phyloP scores from a whole-genome alignment of 2,329 filamentous ascomycete genomes.

The Fusarium redolens region DNA sequence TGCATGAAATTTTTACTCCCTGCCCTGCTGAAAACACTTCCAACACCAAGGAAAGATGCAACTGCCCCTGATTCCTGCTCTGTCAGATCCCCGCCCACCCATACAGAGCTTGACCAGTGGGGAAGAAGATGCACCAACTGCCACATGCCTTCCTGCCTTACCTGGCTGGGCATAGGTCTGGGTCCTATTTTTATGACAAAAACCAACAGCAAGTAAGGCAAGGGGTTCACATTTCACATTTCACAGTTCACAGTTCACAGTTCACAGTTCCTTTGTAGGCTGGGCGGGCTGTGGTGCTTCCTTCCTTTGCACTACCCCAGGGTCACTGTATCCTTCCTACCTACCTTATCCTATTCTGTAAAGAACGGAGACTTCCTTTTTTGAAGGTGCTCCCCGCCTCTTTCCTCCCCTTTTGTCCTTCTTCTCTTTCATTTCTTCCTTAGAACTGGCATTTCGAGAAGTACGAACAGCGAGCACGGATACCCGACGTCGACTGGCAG shows the following conservation, averaged over 20 bases:
- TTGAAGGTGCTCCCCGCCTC: conserved; percentile 33
- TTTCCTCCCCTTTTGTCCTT: not conserved
- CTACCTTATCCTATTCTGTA: conserved; percentile 2
- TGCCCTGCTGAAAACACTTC: conserved; percentile 5
- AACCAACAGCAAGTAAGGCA: not conserved
- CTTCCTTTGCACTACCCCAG: conserved; percentile 17
- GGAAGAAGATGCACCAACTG: conserved; percentile 16
- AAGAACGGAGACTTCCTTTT: conserved; percentile 34
- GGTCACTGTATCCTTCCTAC: conserved; percentile 15
- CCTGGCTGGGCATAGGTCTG: conserved; percentile 16
- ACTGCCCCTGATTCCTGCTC: conserved; percentile 25
- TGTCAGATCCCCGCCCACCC: conserved; percentile 12
- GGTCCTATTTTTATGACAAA: conserved; percentile 28
- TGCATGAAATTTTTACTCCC: not conserved
- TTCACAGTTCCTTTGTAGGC: conserved; percentile 2
- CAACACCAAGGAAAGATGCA: conserved; percentile 11
- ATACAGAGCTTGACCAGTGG: conserved; percentile 6
- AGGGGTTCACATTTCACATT: conserved; percentile 10
- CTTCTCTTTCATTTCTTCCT: not conserved
- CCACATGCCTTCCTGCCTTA: conserved; percentile 36
- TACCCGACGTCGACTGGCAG: conserved; percentile 14
- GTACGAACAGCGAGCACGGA: conserved; percentile 19
- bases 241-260: not conserved
- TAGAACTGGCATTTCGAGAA: not conserved
- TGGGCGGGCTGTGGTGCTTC: conserved; percentile 7